A percentile compares a stretch with the other conserved stretches of the same genome.
These are phyloP conservation scores for Globisporangium radiosum DNA, from an alignment of 352 stramenopile genomes.

Conservation along the genomic window DNA sequence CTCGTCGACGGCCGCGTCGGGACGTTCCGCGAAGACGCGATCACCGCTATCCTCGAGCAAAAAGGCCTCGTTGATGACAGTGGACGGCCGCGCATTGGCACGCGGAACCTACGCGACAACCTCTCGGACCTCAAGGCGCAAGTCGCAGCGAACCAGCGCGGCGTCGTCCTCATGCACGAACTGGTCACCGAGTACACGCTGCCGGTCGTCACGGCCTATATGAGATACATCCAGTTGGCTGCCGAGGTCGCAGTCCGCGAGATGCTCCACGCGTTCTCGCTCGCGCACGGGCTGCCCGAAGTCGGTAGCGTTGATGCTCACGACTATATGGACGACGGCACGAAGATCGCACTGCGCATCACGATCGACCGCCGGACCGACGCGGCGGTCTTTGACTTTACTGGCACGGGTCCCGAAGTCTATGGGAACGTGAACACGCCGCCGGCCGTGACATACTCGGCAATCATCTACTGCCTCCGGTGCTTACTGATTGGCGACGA, in stretches of 20 bases:
- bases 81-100: conserved; percentile 86
- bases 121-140: conserved; percentile 97
- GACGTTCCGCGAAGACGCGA: conserved; percentile 95
- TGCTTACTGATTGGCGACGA: conserved; percentile 92
- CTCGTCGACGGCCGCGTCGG: conserved; percentile 91
- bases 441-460: conserved; percentile 96
- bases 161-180: conserved; percentile 93
- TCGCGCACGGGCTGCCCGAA: conserved; percentile 61
- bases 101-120: conserved; percentile 96
- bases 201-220: conserved; percentile 95
- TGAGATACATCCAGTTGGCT: conserved; percentile 97
- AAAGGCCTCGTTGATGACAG: conserved; percentile 81
- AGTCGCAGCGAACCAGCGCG: conserved; percentile 96
- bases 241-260: conserved; percentile 92
- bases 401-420: conserved; percentile 95
- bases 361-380: conserved; percentile 90
- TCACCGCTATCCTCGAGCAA: conserved; percentile 93
- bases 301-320: conserved; percentile 88
- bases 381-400: conserved; percentile 96
- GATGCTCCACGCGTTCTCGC: conserved; percentile 94
- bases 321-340: conserved; percentile 99
- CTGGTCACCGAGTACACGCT: conserved; percentile 95
- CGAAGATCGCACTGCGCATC: conserved; percentile 94
- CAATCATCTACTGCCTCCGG: conserved; percentile 98
- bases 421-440: conserved; percentile 98